Evolutionary conservation across 495 filamentous ascomycete species (phyloP), one percentile per base, ranked within the genome.

Genomic region (Aspergillus steynii): DNA sequence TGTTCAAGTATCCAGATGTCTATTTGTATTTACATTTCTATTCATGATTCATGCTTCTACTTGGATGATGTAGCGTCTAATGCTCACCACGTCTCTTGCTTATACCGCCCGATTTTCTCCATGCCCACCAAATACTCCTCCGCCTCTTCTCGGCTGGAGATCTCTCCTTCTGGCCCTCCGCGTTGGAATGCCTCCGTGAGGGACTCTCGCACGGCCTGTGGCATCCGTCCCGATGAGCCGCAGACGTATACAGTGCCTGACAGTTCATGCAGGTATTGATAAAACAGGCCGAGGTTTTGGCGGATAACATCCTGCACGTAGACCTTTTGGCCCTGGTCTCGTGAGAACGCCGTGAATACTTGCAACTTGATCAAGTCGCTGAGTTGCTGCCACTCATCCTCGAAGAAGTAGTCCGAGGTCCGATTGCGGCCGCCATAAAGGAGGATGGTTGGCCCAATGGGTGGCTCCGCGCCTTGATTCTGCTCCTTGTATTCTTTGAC

Each of bases 251-350:
- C 78, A 3, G 85, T 77, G 0, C 86, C 90, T 1, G 71, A 59
- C 29, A 75, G 58, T 31, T 78, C 72, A 54, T 81, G 70, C 10
- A 97, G 68, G 31, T 87, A 68, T 3, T 81, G 67, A 65, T 82
- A 88, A 4, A 97, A 81, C 29, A 81, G 63, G 8, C 60, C 47
- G 0, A 80, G 82, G 20, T 91, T 75, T 66, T 86, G 74, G 0
- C 87, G 82, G 50, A 99, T 84, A 3, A 88, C 75, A 71, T 97
- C 86, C 68, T 99, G 95, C 9, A 99, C 94, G 67, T 99, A 99
- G 29, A 89, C 71, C 74, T 96, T 96, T 61, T 86, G 78, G 32
- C 73, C 71, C 71, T 90, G 85, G 63, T 91, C 86, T 2, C 95
- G 78, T 1, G 95, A 98, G 66, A 97, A 98, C 0, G 94, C 94